Conservation (phyloP, 1,139 yeast genomes). For the Suhomyces terraborum region DNA sequence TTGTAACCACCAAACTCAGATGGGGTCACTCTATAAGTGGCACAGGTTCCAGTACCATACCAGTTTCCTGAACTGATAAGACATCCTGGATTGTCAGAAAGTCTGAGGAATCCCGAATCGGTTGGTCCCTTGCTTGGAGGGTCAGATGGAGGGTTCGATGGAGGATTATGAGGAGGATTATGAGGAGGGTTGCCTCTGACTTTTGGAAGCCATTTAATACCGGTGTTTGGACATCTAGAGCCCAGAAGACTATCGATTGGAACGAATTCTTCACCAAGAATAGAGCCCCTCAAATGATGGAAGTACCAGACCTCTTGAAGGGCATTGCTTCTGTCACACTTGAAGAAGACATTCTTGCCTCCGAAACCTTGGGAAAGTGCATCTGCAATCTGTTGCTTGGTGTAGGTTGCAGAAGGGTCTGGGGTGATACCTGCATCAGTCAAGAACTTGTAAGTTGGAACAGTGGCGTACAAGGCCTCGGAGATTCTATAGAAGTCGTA, state of each 20-base stretch:
- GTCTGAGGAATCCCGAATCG: slow-evolving; percentile 45
- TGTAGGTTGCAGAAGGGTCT: slow-evolving; percentile 58
- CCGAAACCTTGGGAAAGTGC: slow-evolving; percentile 63
- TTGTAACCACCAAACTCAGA: slow-evolving; percentile 74
- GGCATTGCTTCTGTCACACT: slow-evolving; percentile 68
- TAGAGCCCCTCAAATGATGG: slow-evolving; percentile 76
- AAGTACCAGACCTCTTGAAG: slow-evolving; percentile 90
- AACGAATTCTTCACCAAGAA: slow-evolving; percentile 62
- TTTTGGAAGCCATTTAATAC: slow-evolving; percentile 79
- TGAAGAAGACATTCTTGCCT: slow-evolving; percentile 65
- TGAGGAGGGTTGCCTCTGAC: not conserved
- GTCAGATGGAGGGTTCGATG: slow-evolving; percentile 31
- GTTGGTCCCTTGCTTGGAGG: slow-evolving; percentile 27
- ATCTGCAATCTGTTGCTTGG: slow-evolving; percentile 60
- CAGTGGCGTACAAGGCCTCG: slow-evolving; percentile 58
- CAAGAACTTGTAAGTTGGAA: slow-evolving; percentile 75
- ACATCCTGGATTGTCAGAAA: slow-evolving; percentile 67
- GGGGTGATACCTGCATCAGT: slow-evolving; percentile 70
- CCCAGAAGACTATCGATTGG: slow-evolving; percentile 60
- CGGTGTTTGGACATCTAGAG: slow-evolving; percentile 67
- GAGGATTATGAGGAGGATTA: slow-evolving; percentile 1
- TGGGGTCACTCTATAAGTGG: slow-evolving; percentile 56
- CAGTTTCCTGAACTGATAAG: slow-evolving; percentile 83
- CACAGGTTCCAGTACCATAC: slow-evolving; percentile 85
- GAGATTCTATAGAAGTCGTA: slow-evolving; percentile 76